These are phyloP conservation scores for Diplodia mutila DNA, from an alignment of 2,329 filamentous ascomycete species.

Conservation along the genomic window DNA sequence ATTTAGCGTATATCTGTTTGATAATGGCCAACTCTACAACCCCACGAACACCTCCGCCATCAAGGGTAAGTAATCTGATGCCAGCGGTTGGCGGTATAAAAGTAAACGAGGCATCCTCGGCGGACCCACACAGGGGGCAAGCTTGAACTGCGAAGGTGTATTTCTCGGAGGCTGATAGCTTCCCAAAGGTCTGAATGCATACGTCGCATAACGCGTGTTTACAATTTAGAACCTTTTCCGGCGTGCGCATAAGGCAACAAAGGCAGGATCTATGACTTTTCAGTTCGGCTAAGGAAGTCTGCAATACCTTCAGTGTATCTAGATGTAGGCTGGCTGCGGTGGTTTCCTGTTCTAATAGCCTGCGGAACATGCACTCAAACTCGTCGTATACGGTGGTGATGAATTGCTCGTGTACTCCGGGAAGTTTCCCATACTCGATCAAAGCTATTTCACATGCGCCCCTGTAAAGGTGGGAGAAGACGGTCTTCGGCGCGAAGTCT, in stretches of 20 bases:
- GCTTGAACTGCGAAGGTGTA: constrained; percentile 32
- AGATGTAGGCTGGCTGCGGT: constrained; percentile 15
- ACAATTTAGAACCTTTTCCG: constrained; percentile 39
- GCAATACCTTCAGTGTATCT: constrained; percentile 5
- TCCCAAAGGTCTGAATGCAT: constrained; percentile 38
- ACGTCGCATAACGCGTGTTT: constrained; percentile 42
- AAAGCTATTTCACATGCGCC: not conserved
- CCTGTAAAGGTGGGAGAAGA: constrained; percentile 5
- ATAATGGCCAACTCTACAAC: constrained; percentile 34
- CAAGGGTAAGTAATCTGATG: constrained; percentile 41
- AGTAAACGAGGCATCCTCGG: constrained; percentile 29
- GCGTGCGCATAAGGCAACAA: constrained; percentile 36
- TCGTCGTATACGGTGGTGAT: not conserved
- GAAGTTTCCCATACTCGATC: not conserved
- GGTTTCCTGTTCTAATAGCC: not conserved
- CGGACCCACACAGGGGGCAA: constrained; percentile 36
- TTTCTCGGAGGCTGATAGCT: constrained; percentile 29
- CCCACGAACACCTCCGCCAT: constrained; percentile 40
- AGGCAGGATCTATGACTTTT: constrained; percentile 36
- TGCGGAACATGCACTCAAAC: not conserved
- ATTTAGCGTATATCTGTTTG: constrained; percentile 27
- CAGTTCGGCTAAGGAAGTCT: constrained; percentile 17
- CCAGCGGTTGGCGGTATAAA: constrained; percentile 41
- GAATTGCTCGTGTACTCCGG: constrained; percentile 5
- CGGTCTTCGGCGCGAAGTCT: not conserved